Conservation (phyloP, 371 early-diverging fungal genomes). For the Mucor racemosus region DNA sequence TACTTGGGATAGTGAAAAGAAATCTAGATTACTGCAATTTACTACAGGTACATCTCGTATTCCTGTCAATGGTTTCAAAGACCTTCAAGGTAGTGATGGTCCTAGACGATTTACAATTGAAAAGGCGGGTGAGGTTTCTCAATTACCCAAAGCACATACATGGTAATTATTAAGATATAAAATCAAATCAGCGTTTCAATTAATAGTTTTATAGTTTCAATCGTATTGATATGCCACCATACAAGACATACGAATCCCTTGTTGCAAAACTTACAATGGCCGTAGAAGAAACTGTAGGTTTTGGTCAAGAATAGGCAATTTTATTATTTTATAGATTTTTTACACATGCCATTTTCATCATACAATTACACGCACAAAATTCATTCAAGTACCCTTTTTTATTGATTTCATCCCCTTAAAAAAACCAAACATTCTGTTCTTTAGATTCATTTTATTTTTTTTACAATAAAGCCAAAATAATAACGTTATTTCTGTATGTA, state of each 20-base stretch:
- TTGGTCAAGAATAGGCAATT: conserved; percentile 72
- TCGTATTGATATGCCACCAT: conserved; percentile 95
- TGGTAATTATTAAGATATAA: conserved; percentile 61
- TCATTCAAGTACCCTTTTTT: conserved; percentile 58
- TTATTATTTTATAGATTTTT: conserved; percentile 5
- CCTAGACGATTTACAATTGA: conserved; percentile 97
- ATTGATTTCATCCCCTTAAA: not conserved
- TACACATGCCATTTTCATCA: too few species aligned
- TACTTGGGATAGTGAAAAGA: conserved; percentile 92
- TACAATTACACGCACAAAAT: not conserved
- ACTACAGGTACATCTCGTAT: conserved; percentile 98
- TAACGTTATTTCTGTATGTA: not conserved
- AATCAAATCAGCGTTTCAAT: not conserved
- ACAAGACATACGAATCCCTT: conserved; percentile 73
- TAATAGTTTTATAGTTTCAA: conserved; percentile 72
- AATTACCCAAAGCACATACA: conserved; percentile 94
- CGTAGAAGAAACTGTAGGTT: conserved; percentile 92
- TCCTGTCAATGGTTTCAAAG: conserved; percentile 98
- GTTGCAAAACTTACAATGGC: conserved; percentile 88
- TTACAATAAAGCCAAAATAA: not conserved
- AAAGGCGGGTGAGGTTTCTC: conserved; percentile 86
- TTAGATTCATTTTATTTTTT: not conserved
- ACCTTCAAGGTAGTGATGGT: conserved; percentile 96
- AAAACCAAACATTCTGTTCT: not conserved
- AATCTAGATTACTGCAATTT: conserved; percentile 95